These are phyloP conservation scores for Plectosphaerella cucumerina DNA, from an alignment of 2,329 filamentous ascomycete genomes.

Conservation along the genomic window DNA sequence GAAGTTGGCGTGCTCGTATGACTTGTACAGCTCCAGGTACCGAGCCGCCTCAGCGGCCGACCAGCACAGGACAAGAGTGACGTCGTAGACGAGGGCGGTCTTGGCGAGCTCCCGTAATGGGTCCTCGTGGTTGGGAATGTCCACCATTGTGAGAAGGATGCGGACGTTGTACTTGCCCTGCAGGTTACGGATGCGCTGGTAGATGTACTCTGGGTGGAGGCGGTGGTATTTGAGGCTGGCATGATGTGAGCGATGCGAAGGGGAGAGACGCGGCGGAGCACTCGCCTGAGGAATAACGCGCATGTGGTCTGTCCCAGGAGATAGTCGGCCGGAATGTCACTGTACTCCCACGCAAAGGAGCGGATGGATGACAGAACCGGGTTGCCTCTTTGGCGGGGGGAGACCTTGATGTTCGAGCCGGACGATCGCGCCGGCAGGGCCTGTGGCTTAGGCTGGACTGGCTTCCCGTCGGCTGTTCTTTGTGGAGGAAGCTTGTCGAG, in stretches of 20 bases:
- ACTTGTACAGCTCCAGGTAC: slow-evolving; percentile 94
- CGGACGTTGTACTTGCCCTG: slow-evolving; percentile 84
- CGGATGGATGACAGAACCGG: slow-evolving; percentile 81
- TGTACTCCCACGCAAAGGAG: slow-evolving; percentile 90
- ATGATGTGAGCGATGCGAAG: background rate
- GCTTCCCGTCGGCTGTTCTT: slow-evolving; percentile 40
- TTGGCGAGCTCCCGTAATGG: slow-evolving; percentile 86
- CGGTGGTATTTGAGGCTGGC: slow-evolving; percentile 87
- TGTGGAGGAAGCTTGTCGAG: slow-evolving; percentile 47
- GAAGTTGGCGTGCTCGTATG: slow-evolving; percentile 79
- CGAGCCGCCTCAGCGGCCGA: slow-evolving; percentile 87
- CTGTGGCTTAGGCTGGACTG: slow-evolving; percentile 87
- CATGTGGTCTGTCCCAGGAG: slow-evolving; percentile 83
- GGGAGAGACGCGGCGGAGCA: background rate
- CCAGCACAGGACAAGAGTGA: slow-evolving; percentile 92
- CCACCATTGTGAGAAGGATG: slow-evolving; percentile 84
- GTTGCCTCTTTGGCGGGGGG: slow-evolving; percentile 90
- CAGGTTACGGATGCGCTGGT: slow-evolving; percentile 81
- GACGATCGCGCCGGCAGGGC: slow-evolving; percentile 62
- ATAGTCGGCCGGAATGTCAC: slow-evolving; percentile 93
- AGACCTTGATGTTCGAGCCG: slow-evolving; percentile 81
- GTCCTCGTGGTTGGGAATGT: slow-evolving; percentile 93
- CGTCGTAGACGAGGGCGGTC: slow-evolving; percentile 85
- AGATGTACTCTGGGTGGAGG: slow-evolving; percentile 96
- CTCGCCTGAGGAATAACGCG: slow-evolving; percentile 74